Evolutionary conservation across 1,139 yeast genomes (phyloP), one percentile per base, ranked within the genome.

Genomic region (Pichia sp.): DNA sequence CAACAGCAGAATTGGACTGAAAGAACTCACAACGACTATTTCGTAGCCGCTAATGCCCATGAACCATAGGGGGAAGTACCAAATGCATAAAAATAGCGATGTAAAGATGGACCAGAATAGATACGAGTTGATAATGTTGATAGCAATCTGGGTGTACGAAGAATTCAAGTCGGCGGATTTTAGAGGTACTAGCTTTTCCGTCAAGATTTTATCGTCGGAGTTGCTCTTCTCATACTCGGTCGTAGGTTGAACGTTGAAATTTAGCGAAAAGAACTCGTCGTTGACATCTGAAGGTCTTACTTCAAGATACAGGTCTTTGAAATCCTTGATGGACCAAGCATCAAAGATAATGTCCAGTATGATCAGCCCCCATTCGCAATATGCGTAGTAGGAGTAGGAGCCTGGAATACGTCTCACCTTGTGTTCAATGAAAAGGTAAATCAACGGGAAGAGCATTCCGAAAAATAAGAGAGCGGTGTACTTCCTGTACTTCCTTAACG

Each of bases 21-120:
- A 59, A 46, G 86, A 75, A 30, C 84, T 73, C 4, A 84, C 67
- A 50, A 90, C 75, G 2, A 84, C 79, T 0, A 87, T 87, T 70
- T 93, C 99, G 68, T 87, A 91, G 4, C 99, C 99, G 2, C 96
- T 87, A 55, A 93, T 85, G 8, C 98, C 98, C 98, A 93, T 91
- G 67, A 87, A 82, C 99, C 99, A 93, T 59, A 93, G 76, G 17
- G 99, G 99, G 77, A 93, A 93, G 73, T 88, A 90, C 99, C 99
- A 93, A 51, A 93, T 85, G 66, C 95, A 83, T 56, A 95, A 78
- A 52, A 91, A 87, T 59, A 93, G 74, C 0, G 97, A 81, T 1
- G 98, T 87, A 50, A 83, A 63, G 20, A 85, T 84, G 0, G 97
- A 78, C 97, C 97, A 93, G 67, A 88, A 88, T 56, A 89, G 76